phyloP scores from a whole-genome alignment of 257 asterid species.

The Solanum habrochaites region DNA sequence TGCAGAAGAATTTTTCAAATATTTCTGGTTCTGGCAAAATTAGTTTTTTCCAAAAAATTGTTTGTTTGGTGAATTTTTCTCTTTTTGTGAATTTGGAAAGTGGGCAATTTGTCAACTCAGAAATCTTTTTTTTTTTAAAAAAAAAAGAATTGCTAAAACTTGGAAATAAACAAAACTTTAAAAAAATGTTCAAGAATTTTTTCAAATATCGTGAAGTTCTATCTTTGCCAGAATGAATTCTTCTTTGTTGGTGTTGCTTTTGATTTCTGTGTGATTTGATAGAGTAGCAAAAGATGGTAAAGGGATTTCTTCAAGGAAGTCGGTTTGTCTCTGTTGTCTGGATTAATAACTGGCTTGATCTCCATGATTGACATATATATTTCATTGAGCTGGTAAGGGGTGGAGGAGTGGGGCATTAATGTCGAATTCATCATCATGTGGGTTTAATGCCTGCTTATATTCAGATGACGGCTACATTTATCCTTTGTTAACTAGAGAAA shows the following conservation, averaged over 20 bases:
- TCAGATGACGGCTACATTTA: not conserved
- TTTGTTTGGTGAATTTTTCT: not conserved
- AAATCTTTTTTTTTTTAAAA: not conserved
- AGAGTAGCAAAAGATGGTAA: not conserved
- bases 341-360: not conserved
- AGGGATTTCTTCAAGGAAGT: not conserved
- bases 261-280: not conserved
- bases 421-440: not conserved
- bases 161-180: not conserved
- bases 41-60: not conserved
- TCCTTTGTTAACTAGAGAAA: not conserved
- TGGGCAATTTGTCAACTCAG: not conserved
- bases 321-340: not conserved
- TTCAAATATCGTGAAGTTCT: not conserved
- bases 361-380: not conserved
- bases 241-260: not conserved
- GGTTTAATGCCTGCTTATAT: not conserved
- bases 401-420: not conserved
- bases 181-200: not conserved
- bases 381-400: not conserved
- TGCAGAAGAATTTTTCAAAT: too few species aligned
- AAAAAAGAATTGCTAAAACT: not conserved
- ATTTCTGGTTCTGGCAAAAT: not conserved
- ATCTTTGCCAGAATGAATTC: not conserved
- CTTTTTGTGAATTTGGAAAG: not conserved